Conservation (phyloP, 225 moss, liverwort and hornwort genomes). For the Asterella californica region DNA sequence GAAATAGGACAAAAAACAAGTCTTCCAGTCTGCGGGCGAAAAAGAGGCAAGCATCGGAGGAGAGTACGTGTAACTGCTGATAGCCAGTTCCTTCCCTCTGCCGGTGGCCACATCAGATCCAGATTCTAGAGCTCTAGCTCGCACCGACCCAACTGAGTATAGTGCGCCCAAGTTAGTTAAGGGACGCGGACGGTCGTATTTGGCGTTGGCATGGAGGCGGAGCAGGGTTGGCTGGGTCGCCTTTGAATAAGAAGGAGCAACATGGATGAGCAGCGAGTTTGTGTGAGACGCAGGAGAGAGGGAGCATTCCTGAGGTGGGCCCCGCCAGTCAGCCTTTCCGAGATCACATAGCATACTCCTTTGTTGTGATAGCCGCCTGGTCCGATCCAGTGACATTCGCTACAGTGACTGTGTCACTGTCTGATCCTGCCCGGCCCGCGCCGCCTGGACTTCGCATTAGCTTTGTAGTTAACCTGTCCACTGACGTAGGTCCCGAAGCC, state of each 20-base stretch:
- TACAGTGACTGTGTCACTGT: conserved; percentile 12
- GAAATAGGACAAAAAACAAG: no score
- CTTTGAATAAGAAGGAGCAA: neutral
- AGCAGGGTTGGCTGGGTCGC: neutral
- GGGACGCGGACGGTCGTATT: conserved; percentile 10
- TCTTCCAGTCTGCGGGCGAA: neutral
- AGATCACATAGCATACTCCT: neutral
- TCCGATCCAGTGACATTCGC: conserved; percentile 9
- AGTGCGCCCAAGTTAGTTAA: conserved; percentile 2
- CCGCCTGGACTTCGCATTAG: conserved; percentile 7
- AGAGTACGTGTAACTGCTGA: conserved; percentile 5
- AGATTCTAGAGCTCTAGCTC: neutral
- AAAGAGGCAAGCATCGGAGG: neutral
- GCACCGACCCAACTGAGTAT: neutral
- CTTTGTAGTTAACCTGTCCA: neutral
- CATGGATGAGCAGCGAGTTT: neutral
- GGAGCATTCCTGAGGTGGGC: neutral
- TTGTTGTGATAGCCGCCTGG: neutral
- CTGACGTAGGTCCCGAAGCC: neutral
- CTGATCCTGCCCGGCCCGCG: conserved; percentile 4
- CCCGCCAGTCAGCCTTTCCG: neutral
- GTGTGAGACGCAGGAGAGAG: neutral
- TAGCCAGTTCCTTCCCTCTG: neutral
- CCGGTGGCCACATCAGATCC: neutral
- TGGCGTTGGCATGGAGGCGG: neutral